A percentile compares a stretch with the other conserved stretches of the same genome.
Conservation (phyloP, 2,329 filamentous ascomycete species). For the Penicillium sp. region DNA sequence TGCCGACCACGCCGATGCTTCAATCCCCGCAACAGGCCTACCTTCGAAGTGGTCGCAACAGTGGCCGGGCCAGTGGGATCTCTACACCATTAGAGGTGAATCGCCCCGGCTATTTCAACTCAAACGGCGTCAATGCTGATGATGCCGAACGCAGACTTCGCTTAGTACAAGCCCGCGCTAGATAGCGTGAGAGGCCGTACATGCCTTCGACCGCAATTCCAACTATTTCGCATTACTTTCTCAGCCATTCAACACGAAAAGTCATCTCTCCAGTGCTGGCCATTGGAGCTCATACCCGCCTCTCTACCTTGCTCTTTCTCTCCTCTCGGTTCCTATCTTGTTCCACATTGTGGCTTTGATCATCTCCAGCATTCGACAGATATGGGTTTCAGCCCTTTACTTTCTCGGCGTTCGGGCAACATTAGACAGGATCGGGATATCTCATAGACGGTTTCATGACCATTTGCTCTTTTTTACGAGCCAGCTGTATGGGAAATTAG, state of each 20-base stretch:
- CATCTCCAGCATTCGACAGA: background rate
- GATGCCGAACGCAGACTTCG: constrained; percentile 43
- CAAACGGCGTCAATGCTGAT: constrained; percentile 30
- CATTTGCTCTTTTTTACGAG: constrained; percentile 9
- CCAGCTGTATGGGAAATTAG: constrained; percentile 8
- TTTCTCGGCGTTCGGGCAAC: constrained; percentile 11
- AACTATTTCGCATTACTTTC: background rate
- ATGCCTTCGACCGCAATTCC: background rate
- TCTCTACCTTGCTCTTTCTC: background rate
- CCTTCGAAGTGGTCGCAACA: constrained; percentile 36
- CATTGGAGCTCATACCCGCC: constrained; percentile 8
- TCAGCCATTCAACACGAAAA: constrained; percentile 3
- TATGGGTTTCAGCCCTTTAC: background rate
- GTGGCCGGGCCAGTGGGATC: constrained; percentile 32
- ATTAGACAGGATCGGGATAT: constrained; percentile 17
- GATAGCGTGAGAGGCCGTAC: constrained; percentile 24
- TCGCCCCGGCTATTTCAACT: constrained; percentile 26
- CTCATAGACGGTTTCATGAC: constrained; percentile 14
- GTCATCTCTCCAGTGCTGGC: constrained; percentile 17
- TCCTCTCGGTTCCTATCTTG: background rate
- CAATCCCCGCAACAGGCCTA: constrained; percentile 43
- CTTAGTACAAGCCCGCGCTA: constrained; percentile 41
- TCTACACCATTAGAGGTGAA: constrained; percentile 32
- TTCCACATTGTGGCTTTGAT: background rate
- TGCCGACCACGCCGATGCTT: constrained; percentile 28